phyloP scores from a whole-genome alignment of 2,329 filamentous ascomycete genomes.

The Fusarium coicis region DNA sequence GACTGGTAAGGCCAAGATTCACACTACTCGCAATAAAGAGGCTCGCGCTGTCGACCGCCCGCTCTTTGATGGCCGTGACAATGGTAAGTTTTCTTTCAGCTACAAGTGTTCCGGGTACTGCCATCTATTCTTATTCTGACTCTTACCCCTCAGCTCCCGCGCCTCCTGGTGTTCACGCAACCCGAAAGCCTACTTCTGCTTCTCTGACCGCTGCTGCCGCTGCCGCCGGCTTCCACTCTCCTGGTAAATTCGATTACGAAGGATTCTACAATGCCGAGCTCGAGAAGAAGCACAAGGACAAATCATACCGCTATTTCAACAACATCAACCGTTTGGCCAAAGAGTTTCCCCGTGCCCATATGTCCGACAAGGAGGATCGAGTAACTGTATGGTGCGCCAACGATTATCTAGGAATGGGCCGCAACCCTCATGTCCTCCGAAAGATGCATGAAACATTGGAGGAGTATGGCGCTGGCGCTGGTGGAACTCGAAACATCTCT shows the following conservation, averaged over 20 bases:
- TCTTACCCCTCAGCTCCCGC: slow-evolving; percentile 24
- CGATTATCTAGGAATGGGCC: slow-evolving; percentile 97
- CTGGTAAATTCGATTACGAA: slow-evolving; percentile 86
- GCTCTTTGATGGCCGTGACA: slow-evolving; percentile 59
- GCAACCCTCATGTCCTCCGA: slow-evolving; percentile 86
- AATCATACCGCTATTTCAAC: slow-evolving; percentile 99
- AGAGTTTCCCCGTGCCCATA: slow-evolving; percentile 95
- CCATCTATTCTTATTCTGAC: slow-evolving; percentile 18
- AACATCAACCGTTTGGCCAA: slow-evolving; percentile 99
- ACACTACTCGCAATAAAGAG: slow-evolving; percentile 81
- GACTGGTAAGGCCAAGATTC: slow-evolving; percentile 77
- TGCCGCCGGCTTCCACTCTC: slow-evolving; percentile 43
- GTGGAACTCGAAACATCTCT: slow-evolving; percentile 96
- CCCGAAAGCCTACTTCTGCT: slow-evolving; percentile 39
- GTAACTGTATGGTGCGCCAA: slow-evolving; percentile 99
- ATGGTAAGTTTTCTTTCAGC: slow-evolving; percentile 55
- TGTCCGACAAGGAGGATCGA: slow-evolving; percentile 81
- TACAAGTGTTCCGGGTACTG: not conserved
- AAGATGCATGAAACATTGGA: slow-evolving; percentile 96
- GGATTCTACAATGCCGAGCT: slow-evolving; percentile 87
- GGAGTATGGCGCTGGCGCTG: slow-evolving; percentile 92
- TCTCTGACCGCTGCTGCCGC: slow-evolving; percentile 39
- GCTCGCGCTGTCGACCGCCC: slow-evolving; percentile 79
- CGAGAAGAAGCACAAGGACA: slow-evolving; percentile 99
- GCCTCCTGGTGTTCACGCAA: slow-evolving; percentile 39